Evolutionary conservation across 116 monocot species (phyloP).

Genomic region (Cymodocea nodosa): DNA sequence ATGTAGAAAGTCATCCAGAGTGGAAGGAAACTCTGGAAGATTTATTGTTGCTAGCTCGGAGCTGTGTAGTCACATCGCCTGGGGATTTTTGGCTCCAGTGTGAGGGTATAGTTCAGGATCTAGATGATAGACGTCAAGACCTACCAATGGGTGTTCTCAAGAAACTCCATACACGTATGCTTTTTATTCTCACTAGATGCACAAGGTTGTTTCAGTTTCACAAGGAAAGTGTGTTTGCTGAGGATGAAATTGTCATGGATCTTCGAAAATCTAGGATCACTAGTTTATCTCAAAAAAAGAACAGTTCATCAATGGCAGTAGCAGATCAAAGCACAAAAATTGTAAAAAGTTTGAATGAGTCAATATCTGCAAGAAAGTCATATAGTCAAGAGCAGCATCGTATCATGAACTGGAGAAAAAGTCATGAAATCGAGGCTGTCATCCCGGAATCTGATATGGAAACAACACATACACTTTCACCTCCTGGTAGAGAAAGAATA

Average conservation of each 20-base stretch:
- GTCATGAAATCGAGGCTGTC: constrained; percentile 77
- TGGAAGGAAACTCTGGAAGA: constrained; percentile 93
- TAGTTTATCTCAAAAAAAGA: constrained; percentile 46
- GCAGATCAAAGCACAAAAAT: constrained; percentile 17
- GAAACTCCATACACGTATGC: constrained; percentile 87
- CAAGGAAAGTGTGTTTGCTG: constrained; percentile 81
- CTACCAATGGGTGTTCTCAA: constrained; percentile 86
- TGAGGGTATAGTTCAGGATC: constrained; percentile 96
- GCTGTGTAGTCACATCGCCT: constrained; percentile 71
- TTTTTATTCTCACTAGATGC: constrained; percentile 95
- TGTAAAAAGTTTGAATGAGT: constrained; percentile 23
- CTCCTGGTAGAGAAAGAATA: constrained; percentile 43
- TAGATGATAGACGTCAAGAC: constrained; percentile 89
- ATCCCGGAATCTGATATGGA: constrained; percentile 36
- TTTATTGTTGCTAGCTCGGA: constrained; percentile 62
- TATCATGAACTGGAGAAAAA: constrained; percentile 73
- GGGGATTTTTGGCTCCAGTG: constrained; percentile 96
- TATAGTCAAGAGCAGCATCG: constrained; percentile 90
- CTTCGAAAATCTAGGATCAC: constrained; percentile 24
- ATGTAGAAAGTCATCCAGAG: constrained; percentile 71
- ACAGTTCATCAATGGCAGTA: constrained; percentile 5
- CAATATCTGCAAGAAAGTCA: constrained; percentile 53
- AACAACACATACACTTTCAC: constrained; percentile 23
- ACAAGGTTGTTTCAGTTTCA: constrained; percentile 96
- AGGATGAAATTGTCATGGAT: constrained; percentile 59